Conservation (phyloP, 202 grass and related monocot genomes). For the Dendrocalamus latiflorus region DNA sequence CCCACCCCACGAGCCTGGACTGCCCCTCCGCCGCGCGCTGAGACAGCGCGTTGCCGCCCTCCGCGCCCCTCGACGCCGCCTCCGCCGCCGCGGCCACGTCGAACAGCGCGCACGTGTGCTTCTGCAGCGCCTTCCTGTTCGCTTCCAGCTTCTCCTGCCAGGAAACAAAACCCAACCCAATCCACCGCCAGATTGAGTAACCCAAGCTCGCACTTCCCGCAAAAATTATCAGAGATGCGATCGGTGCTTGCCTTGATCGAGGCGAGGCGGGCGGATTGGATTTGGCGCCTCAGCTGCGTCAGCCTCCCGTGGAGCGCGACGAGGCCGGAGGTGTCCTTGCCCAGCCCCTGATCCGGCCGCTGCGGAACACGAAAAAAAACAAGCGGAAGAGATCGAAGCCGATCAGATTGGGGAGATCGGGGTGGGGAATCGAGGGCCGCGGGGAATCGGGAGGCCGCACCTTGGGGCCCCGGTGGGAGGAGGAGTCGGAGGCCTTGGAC, state of each 20-base stretch:
- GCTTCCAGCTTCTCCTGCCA: constrained; percentile 63
- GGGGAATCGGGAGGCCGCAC: constrained; percentile 38
- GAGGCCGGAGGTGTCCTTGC: constrained; percentile 34
- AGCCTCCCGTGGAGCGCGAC: constrained; percentile 51
- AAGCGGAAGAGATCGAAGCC: not conserved
- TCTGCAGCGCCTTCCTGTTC: constrained; percentile 61
- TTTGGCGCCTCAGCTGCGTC: constrained; percentile 59
- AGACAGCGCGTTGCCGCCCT: constrained; percentile 59
- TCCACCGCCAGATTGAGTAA: not conserved
- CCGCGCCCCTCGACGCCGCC: constrained; percentile 45
- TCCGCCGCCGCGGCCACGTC: constrained; percentile 53
- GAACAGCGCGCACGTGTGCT: constrained; percentile 60
- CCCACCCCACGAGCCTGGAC: constrained; percentile 43
- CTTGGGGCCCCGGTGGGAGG: constrained; percentile 55
- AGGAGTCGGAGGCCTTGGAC: constrained; percentile 61
- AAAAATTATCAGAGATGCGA: constrained; percentile 2
- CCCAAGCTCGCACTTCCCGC: not conserved
- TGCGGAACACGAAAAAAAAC: constrained; percentile 12
- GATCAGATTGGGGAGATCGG: constrained; percentile 8
- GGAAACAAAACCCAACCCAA: not conserved
- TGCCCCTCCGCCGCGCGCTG: constrained; percentile 44
- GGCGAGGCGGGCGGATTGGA: constrained; percentile 53
- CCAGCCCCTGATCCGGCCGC: constrained; percentile 53
- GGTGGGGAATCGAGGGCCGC: too few species aligned
- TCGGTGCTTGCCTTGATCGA: constrained; percentile 49